Percentiles rank a stretch among this genome's conserved stretches.
phyloP scores from a whole-genome alignment of 2,329 filamentous ascomycete genomes.

The Fusarium brevicatenulatum region DNA sequence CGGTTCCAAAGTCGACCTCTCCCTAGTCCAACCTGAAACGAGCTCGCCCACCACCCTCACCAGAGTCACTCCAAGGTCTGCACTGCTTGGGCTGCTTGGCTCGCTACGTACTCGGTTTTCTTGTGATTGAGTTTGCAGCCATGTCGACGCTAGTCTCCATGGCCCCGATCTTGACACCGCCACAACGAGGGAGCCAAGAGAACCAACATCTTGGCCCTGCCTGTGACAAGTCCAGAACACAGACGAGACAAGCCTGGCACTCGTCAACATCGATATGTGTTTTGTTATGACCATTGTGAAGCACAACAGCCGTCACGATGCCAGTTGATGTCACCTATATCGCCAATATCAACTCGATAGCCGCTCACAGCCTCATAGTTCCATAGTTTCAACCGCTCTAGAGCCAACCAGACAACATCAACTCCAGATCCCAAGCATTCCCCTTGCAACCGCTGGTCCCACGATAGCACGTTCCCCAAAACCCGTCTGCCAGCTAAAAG shows the following conservation, averaged over 20 bases:
- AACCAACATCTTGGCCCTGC: constrained; percentile 6
- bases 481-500: constrained; percentile 12
- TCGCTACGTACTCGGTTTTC: background rate
- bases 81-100: background rate
- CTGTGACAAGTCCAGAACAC: constrained; percentile 27
- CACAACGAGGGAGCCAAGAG: constrained; percentile 7
- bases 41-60: constrained; percentile 30
- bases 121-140: background rate
- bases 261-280: constrained; percentile 5
- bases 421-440: constrained; percentile 7
- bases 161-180: constrained; percentile 42
- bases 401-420: constrained; percentile 35
- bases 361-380: constrained; percentile 12
- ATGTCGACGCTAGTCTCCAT: constrained; percentile 18
- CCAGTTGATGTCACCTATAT: constrained; percentile 30
- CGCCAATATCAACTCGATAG: constrained; percentile 11
- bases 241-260: constrained; percentile 31
- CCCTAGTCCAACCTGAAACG: constrained; percentile 43
- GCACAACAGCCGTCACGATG: constrained; percentile 29
- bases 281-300: constrained; percentile 20
- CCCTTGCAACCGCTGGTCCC: constrained; percentile 10
- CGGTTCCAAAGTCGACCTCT: background rate
- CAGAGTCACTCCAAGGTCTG: background rate
- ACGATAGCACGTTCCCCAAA: constrained; percentile 9
- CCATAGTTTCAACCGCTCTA: constrained; percentile 1